Evolutionary conservation across 805 yeast genomes (phyloP), one percentile per base, ranked within the genome.

Genomic region (Barnettozyma siamensis): DNA sequence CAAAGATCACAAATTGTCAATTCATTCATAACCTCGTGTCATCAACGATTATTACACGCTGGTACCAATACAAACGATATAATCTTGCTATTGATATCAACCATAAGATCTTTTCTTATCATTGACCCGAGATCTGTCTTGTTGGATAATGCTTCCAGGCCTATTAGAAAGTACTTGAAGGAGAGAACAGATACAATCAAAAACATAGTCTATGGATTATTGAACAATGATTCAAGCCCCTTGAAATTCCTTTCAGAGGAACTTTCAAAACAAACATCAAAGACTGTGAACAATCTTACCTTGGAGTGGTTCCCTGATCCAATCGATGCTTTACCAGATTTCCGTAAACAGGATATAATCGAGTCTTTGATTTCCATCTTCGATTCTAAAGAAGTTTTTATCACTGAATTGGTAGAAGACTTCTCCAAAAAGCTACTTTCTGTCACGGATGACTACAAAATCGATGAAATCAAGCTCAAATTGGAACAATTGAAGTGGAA

Each of bases 81-180:
- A 7, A 73, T 91, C 20, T 62, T 75, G 2, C 76, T 73, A 40
- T 91, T 86, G 55, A 78, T 84, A 4, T 75, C 78, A 13, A 77
- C 89, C 1, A 82, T 89, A 34, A 71, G 77, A 47, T 71, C 88
- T 0, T 87, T 91, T 44, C 58, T 82, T 21, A 63, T 80, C 0
- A 66, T 93, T n/a, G 98, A 91, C 53, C 94, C 95, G 7, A 70
- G 85, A 30, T 96, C 96, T 0, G 91, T 87, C 1, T 63, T 89
- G 24, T 65, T 89, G 7, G 95, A 85, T 55, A 76, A 78, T 37
- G 89, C 86, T 0, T 78, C 86, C 1, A 62, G 88, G 27, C 93
- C 93, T 2, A 83, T 89, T 3, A 64, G 94, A 38, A 62, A 73
- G 19, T 83, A 83, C 60, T 65, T 93, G 37, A 78, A 76, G 53